Evolutionary conservation across 2,329 filamentous ascomycete species (phyloP), one percentile per base, ranked within the genome.

Genomic region (Aphanocladium album): DNA sequence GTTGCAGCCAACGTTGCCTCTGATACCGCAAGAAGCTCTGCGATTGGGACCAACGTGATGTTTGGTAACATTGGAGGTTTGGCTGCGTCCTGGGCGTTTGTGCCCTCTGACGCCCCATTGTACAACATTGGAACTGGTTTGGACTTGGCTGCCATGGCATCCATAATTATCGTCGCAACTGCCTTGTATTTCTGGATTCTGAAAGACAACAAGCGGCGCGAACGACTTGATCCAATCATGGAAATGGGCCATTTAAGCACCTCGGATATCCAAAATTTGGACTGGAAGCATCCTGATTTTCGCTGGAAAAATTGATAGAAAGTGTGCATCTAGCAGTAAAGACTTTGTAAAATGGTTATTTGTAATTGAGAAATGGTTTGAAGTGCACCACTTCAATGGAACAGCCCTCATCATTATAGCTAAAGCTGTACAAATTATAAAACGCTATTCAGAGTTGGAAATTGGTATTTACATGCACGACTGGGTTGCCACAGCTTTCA

Each of bases 111-210:
- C 66, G 81, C 65, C 0, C 88, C 88, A 0, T 73, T 89, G 62
- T 91, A 84, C 66, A 83, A 76, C 25, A 89, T 89, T 45, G 89
- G 88, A 1, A 90, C 90, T 68, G 87, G 87, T 0, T 69, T 90
- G 23, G 90, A 91, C 68, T 68, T 90, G 46, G 88, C 83, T 0
- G 85, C 84, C 0, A 77, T 78, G 19, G 77, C 77, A n/a, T 74
- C 75, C 2, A 83, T 84, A 1, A 68, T 89, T 12, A 59, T 90
- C 1, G 58, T 80, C 2, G 76, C 77, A 6, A 76, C 80, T 0
- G 53, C 67, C 0, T 69, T 87, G 41, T 74, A 83, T 64, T 64
- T 81, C 1, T 91, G 84, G 83, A 89, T 89, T 80, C 77, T 75
- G 56, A 73, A 69, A 69, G 84, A 89, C 66, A 91, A 91, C 68